A percentile compares a stretch with the other conserved stretches of the same genome.
Conservation (phyloP, 345 rosid species). For the Syzygium grande region DNA sequence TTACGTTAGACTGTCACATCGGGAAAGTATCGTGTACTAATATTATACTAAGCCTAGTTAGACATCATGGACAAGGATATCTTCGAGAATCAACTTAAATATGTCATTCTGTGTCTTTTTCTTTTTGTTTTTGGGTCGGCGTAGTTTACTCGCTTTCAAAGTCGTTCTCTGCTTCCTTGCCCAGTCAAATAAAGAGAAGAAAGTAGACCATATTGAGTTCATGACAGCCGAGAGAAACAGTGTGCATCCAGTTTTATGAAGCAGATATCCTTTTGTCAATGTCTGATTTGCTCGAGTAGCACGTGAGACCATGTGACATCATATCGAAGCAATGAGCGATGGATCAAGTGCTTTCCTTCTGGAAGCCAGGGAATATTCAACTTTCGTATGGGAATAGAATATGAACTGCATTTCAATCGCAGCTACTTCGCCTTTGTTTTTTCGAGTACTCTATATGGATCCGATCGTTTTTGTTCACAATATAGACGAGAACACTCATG, state of each 20-base stretch:
- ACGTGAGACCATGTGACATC: background rate
- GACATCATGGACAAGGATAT: background rate
- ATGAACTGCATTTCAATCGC: background rate
- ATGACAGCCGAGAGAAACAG: background rate
- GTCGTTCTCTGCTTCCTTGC: background rate
- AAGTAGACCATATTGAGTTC: background rate
- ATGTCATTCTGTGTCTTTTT: background rate
- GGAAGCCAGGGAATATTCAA: background rate
- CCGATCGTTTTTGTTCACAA: too few species aligned
- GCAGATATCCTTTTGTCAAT: background rate
- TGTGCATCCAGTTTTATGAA: background rate
- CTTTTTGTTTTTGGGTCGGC: background rate
- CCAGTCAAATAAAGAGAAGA: background rate
- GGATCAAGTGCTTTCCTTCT: too few species aligned
- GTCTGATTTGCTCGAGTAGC: background rate
- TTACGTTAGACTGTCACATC: background rate
- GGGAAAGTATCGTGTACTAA: background rate
- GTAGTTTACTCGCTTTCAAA: background rate
- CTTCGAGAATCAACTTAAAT: background rate
- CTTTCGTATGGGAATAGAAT: background rate
- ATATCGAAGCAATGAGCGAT: background rate
- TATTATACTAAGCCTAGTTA: background rate
- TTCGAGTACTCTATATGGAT: too few species aligned
- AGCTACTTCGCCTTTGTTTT: background rate
- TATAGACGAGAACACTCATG: background rate